phyloP scores from a whole-genome alignment of 1,284 basidiomycete species.

The Trichosporon sp. region DNA sequence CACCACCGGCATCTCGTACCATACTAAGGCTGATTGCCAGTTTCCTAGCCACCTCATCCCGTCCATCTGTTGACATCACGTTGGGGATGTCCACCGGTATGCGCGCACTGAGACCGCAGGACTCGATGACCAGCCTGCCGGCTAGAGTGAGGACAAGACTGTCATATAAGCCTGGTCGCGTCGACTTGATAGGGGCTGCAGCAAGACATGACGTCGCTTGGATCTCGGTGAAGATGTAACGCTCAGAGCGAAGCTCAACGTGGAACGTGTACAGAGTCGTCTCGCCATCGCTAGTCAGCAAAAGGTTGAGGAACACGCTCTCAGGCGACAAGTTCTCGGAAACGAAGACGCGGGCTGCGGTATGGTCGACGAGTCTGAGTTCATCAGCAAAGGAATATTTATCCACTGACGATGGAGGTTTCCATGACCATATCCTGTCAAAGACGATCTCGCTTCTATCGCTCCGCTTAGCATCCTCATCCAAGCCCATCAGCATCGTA shows the following conservation, averaged over 20 bases:
- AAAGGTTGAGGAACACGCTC: constrained; percentile 42
- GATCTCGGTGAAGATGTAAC: constrained; percentile 19
- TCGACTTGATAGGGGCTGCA: constrained; percentile 58
- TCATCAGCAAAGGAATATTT: background rate
- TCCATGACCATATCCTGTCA: constrained; percentile 35
- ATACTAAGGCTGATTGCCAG: constrained; percentile 36
- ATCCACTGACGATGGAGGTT: constrained; percentile 27
- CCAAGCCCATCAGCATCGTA: constrained; percentile 45
- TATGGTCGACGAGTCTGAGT: constrained; percentile 46
- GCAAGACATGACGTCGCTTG: constrained; percentile 51
- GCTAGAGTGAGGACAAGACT: constrained; percentile 59
- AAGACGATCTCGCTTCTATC: constrained; percentile 38
- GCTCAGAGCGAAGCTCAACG: constrained; percentile 46
- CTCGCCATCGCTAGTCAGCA: constrained; percentile 51
- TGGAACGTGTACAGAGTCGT: constrained; percentile 54
- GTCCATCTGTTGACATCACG: constrained; percentile 25
- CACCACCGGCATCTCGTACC: constrained; percentile 19
- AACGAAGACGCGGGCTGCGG: constrained; percentile 39
- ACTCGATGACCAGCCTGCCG: constrained; percentile 44
- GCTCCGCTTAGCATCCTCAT: constrained; percentile 18
- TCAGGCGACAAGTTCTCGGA: constrained; percentile 29
- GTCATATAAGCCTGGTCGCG: constrained; percentile 61
- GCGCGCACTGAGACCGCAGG: background rate
- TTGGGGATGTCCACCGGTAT: constrained; percentile 35
- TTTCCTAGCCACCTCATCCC: constrained; percentile 28